Conservation (phyloP, 305 asterid genomes). For the Rubia balearica region DNA sequence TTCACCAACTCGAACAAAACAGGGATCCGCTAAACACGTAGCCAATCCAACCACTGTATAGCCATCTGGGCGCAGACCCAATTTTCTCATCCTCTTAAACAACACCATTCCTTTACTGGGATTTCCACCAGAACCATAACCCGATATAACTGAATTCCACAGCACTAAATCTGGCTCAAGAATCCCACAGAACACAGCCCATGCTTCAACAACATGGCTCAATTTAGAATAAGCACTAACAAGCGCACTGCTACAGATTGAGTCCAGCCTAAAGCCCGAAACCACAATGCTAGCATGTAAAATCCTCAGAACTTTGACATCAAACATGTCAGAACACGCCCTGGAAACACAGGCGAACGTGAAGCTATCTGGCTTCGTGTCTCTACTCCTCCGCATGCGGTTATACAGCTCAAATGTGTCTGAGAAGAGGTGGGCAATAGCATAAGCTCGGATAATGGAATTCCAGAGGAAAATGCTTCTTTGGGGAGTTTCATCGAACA, state of each 20-base stretch:
- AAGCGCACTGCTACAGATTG: conserved; percentile 53
- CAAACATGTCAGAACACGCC: conserved; percentile 47
- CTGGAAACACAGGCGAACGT: conserved; percentile 64
- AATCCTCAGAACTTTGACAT: conserved; percentile 27
- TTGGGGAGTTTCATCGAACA: conserved; percentile 63
- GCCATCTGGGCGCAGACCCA: conserved; percentile 54
- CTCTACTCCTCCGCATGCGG: conserved; percentile 35
- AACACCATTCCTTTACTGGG: conserved; percentile 36
- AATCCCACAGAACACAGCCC: conserved; percentile 38
- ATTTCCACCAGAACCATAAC: conserved; percentile 44
- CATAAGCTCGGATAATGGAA: conserved; percentile 71
- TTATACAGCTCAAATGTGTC: conserved; percentile 43
- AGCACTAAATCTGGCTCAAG: conserved; percentile 63
- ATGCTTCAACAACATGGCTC: conserved; percentile 42
- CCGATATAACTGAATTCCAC: conserved; percentile 64
- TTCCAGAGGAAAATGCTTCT: conserved; percentile 71
- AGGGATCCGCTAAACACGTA: conserved; percentile 26
- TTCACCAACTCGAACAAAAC: conserved; percentile 32
- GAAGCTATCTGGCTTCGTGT: conserved; percentile 52
- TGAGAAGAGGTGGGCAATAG: conserved; percentile 36
- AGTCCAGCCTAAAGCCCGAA: conserved; percentile 53
- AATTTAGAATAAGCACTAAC: conserved; percentile 63
- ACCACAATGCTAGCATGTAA: conserved; percentile 48
- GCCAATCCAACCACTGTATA: conserved; percentile 64
- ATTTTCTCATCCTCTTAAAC: conserved; percentile 36